A percentile compares a stretch with the other conserved stretches of the same genome.
Evolutionary conservation across 345 rosid species (phyloP).

Genomic region (Trapa incisa): DNA sequence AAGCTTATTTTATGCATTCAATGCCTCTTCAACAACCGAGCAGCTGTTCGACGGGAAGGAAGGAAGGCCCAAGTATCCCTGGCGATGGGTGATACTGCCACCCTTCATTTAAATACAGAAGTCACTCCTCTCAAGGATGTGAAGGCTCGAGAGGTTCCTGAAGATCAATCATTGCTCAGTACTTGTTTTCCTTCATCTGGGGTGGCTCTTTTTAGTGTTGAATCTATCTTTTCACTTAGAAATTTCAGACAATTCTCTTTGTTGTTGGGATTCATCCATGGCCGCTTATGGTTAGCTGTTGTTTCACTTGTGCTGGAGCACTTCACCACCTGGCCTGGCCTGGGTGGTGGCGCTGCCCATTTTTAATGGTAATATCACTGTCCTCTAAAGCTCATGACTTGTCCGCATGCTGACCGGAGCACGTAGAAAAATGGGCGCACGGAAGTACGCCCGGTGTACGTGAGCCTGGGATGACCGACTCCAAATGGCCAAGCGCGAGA

Average conservation of each 20-base stretch:
- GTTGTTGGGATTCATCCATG: neutral
- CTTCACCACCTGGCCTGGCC: neutral
- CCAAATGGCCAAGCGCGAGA: too few species aligned
- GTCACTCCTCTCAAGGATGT: neutral
- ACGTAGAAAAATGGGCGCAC: too few species aligned
- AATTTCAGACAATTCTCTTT: neutral
- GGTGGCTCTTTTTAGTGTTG: neutral
- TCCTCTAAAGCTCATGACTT: too few species aligned
- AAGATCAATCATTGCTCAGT: neutral
- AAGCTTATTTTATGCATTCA: neutral
- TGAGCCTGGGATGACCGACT: neutral
- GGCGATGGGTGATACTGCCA: conserved; percentile 90
- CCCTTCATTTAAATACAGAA: conserved; percentile 44
- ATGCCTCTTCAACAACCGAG: neutral
- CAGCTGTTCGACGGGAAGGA: conserved; percentile 95
- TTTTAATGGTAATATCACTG: neutral
- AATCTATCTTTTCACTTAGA: neutral
- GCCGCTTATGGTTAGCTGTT: neutral
- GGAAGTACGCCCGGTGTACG: neutral
- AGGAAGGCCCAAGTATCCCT: conserved; percentile 79
- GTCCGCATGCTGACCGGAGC: too few species aligned
- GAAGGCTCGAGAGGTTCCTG: neutral
- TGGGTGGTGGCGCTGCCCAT: neutral
- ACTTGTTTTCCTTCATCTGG: neutral
- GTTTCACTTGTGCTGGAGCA: neutral